phyloP scores from a whole-genome alignment of 805 yeast species.

The Alloascoidea hylecoeti region DNA sequence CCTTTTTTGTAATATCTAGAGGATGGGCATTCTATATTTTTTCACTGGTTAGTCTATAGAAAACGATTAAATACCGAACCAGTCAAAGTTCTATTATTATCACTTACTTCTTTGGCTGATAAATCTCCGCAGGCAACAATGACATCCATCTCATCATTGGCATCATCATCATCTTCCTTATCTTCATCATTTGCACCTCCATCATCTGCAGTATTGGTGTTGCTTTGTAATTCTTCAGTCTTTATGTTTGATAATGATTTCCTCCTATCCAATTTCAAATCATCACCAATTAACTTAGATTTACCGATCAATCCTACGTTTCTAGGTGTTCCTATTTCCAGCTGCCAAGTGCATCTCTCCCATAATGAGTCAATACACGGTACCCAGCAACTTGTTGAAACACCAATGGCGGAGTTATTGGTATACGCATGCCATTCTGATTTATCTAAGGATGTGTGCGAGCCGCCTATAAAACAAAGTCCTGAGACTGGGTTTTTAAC shows the following conservation, averaged over 20 bases:
- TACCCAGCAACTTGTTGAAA: conserved; percentile 91
- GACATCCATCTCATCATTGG: conserved; percentile 14
- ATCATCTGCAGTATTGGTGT: conserved; percentile 4
- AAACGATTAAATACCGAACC: no score
- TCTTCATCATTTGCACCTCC: conserved; percentile 1
- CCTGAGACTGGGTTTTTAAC: conserved; percentile 61
- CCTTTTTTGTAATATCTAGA: conserved; percentile 57
- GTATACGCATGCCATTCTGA: conserved; percentile 74
- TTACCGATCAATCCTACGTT: conserved; percentile 59
- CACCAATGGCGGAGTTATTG: conserved; percentile 58
- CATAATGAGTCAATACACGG: conserved; percentile 87
- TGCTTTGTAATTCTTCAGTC: conserved; percentile 6
- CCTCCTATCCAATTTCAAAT: conserved; percentile 12
- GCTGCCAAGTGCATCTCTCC: conserved; percentile 86
- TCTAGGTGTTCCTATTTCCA: conserved; percentile 76
- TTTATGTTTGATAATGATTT: conserved; percentile 7
- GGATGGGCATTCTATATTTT: conserved; percentile 53
- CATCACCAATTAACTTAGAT: conserved; percentile 24
- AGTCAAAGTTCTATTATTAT: no score
- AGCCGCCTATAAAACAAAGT: conserved; percentile 55
- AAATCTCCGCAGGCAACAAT: conserved; percentile 27
- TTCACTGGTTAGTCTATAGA: no score
- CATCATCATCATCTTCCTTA: conserved; percentile 8
- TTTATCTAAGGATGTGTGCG: conserved; percentile 24
- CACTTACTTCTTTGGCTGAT: conserved; percentile 40